These are phyloP conservation scores for Acorus calamus DNA, from an alignment of 106 monocot species.

Conservation along the genomic window DNA sequence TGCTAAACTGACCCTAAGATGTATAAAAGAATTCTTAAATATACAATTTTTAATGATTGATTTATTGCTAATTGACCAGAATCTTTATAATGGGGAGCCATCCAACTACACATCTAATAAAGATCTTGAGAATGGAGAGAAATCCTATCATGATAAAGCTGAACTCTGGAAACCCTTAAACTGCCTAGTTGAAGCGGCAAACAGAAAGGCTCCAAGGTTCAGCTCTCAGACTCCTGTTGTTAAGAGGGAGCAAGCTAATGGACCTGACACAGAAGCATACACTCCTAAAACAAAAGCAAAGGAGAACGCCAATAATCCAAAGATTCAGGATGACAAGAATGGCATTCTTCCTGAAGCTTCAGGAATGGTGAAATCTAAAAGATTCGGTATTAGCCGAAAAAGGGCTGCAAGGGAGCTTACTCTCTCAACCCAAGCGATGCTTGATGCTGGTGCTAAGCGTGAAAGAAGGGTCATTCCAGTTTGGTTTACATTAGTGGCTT, in stretches of 20 bases:
- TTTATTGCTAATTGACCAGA: slow-evolving; percentile 16
- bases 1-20: too few species aligned
- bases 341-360: slow-evolving; percentile 2
- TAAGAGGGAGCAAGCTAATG: slow-evolving; percentile 35
- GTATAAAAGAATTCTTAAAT: too few species aligned
- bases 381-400: slow-evolving; percentile 18
- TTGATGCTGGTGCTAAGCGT: slow-evolving; percentile 40
- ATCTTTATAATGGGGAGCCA: slow-evolving; percentile 36
- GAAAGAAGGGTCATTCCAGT: slow-evolving; percentile 37
- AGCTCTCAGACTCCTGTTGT: slow-evolving; percentile 25
- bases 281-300: slow-evolving; percentile 28
- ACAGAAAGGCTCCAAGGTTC: slow-evolving; percentile 45
- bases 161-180: slow-evolving; percentile 84
- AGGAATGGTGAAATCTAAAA: slow-evolving; percentile 25
- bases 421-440: slow-evolving; percentile 30
- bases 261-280: slow-evolving; percentile 19
- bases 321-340: slow-evolving; percentile 40
- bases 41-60: too few species aligned
- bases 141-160: slow-evolving; percentile 29
- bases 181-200: slow-evolving; percentile 78
- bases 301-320: slow-evolving; percentile 30
- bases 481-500: slow-evolving; percentile 74
- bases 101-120: slow-evolving; percentile 25
- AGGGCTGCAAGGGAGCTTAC: slow-evolving; percentile 28
- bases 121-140: slow-evolving; percentile 23